A percentile compares a stretch with the other conserved stretches of the same genome.
These are phyloP conservation scores for Wickerhamiella shivajii DNA, from an alignment of 805 yeast species.

Conservation along the genomic window DNA sequence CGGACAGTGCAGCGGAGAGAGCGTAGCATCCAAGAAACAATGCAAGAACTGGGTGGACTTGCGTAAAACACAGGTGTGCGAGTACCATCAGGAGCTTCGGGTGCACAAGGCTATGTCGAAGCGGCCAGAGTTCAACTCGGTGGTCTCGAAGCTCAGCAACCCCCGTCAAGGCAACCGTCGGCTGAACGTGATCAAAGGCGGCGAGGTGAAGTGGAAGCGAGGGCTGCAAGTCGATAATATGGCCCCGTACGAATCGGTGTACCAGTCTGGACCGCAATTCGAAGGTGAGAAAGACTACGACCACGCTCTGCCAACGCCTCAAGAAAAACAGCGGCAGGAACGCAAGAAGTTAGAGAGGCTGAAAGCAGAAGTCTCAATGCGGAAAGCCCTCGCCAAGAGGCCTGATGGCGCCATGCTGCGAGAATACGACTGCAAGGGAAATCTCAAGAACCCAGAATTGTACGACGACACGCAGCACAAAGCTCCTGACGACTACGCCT, in stretches of 20 bases:
- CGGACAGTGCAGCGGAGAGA: conserved; percentile 47
- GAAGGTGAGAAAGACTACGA: conserved; percentile 3
- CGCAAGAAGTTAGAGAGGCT: conserved; percentile 11
- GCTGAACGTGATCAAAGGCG: conserved; percentile 28
- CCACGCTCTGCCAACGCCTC: conserved; percentile 1
- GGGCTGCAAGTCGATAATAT: conserved; percentile 20
- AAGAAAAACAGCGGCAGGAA: conserved; percentile 23
- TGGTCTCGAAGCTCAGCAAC: conserved; percentile 40
- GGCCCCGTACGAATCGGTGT: conserved; percentile 18
- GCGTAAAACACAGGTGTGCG: conserved; percentile 43
- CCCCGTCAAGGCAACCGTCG: conserved; percentile 33
- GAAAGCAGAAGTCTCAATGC: conserved; percentile 22
- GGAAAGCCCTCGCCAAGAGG: conserved; percentile 24
- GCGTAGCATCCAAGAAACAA: conserved; percentile 30
- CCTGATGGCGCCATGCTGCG: conserved; percentile 18
- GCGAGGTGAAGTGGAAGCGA: conserved; percentile 20
- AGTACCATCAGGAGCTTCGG: conserved; percentile 51
- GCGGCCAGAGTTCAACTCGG: conserved; percentile 63
- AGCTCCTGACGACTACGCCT: conserved; percentile 7
- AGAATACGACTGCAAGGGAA: conserved; percentile 16
- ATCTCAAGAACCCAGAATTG: conserved; percentile 6
- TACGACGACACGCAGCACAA: conserved; percentile 3
- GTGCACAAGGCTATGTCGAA: conserved; percentile 38
- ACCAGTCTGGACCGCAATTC: neutral
- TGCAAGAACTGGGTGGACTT: conserved; percentile 53